Evolutionary conservation across 805 yeast species (phyloP).

Genomic region (Suhomyces vadensis): DNA sequence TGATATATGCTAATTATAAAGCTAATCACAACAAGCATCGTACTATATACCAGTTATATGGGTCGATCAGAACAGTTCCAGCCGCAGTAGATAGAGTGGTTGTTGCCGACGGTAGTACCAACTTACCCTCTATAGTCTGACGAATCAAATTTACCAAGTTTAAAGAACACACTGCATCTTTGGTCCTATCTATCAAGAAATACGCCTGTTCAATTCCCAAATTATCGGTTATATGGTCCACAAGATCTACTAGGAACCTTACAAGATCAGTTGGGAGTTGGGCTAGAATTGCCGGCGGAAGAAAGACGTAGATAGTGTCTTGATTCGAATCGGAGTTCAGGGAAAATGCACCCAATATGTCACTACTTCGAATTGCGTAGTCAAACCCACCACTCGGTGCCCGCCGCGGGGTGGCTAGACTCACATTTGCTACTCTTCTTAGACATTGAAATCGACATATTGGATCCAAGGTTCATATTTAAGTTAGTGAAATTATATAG

Average conservation of each 20-base stretch:
- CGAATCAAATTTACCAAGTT: constrained; percentile 5
- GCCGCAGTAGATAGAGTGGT: not conserved
- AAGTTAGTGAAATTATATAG: not conserved
- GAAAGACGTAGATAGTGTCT: constrained; percentile 1
- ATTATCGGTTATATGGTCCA: constrained; percentile 4
- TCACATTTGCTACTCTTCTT: not conserved
- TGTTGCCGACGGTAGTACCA: constrained; percentile 2
- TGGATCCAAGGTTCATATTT: not conserved
- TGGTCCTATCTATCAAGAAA: constrained; percentile 4
- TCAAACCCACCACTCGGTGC: constrained; percentile 31
- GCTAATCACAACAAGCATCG: not conserved
- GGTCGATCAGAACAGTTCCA: not conserved
- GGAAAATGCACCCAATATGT: not conserved
- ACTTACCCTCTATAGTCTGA: constrained; percentile 1
- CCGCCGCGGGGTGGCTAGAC: constrained; percentile 10
- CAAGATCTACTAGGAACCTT: not conserved
- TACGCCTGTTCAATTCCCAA: constrained; percentile 2
- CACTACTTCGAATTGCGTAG: constrained; percentile 22
- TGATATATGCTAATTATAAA: too few relatives aligned
- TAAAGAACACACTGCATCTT: not conserved
- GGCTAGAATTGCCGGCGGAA: not conserved
- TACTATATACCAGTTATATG: constrained; percentile 4
- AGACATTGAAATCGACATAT: not conserved
- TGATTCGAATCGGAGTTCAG: not conserved
- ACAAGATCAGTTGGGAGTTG: not conserved